A percentile compares a stretch with the other conserved stretches of the same genome.
These are phyloP conservation scores for Exophiala sideris DNA, from an alignment of 2,329 filamentous ascomycete species.

Conservation along the genomic window DNA sequence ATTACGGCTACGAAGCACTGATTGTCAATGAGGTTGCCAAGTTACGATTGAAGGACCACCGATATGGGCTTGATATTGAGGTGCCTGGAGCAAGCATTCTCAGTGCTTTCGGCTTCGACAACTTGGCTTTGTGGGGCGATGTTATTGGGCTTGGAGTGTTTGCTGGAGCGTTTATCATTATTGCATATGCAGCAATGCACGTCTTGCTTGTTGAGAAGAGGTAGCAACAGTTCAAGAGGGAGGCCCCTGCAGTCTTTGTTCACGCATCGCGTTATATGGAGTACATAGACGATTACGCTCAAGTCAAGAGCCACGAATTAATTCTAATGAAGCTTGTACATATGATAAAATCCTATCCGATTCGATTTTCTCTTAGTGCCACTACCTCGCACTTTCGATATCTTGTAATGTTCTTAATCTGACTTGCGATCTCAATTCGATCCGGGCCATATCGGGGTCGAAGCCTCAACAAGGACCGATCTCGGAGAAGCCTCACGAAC, in stretches of 20 bases:
- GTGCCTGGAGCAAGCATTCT: conserved; percentile 92
- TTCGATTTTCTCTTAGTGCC: too few relatives aligned
- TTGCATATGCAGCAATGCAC: conserved; percentile 93
- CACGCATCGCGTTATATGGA: neutral
- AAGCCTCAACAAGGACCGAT: conserved; percentile 1
- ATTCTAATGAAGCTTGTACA: neutral
- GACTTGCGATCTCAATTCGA: too few relatives aligned
- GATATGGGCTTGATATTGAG: conserved; percentile 94
- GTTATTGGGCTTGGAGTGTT: conserved; percentile 78
- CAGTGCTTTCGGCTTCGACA: conserved; percentile 92
- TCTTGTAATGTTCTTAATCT: too few relatives aligned
- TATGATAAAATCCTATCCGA: neutral
- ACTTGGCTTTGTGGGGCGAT: conserved; percentile 79
- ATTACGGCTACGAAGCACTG: conserved; percentile 92
- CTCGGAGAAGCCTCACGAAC: conserved; percentile 11
- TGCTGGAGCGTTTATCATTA: conserved; percentile 74
- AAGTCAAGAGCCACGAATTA: neutral
- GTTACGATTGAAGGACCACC: conserved; percentile 84
- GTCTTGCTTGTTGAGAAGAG: conserved; percentile 85
- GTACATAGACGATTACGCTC: neutral
- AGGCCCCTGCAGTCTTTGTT: neutral
- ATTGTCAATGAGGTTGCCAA: conserved; percentile 96
- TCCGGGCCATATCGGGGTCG: too few relatives aligned
- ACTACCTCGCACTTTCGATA: too few relatives aligned
- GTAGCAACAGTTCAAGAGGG: conserved; percentile 37